Base-by-base conservation (phyloP, 768 basidiomycete genomes). In the Boletus insuetus region DNA sequence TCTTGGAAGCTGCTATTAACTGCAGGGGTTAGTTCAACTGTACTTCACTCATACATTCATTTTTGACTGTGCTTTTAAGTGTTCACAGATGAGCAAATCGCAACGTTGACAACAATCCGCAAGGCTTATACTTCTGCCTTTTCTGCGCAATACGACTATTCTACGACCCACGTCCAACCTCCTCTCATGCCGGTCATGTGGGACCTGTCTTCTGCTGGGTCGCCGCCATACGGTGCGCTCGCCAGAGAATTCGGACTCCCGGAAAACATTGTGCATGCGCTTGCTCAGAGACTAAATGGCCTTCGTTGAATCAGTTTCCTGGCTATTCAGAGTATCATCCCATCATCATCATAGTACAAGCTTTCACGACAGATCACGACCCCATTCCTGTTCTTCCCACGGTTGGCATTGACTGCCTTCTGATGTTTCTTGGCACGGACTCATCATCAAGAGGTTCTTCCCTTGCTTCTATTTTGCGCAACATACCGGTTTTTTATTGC, bases 201-300 rank as follows among this genome's bases (percentile, higher is more conserved):
- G 60, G 60, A 64, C 35, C 37, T 39, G n/a, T 24, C 54, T 12
- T 17, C 51, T 26, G 32, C 53, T 29, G 55, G 53, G 44, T 60
- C 29, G 29, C 29, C 61, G 40, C 77, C 64, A 51, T 83, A 67
- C 24, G 77, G 77, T 44, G 78, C 79, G 22, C 77, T 90, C n/a
- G 87, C 88, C 22, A 77, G 77, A 60, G 88, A 89, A 67, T 89
- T 89, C 56, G 87, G 87, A n/a, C 77, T 89, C 20, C 84, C 87
- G 51, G 74, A 87, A 32, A 77, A 83, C 41, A 66, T 89, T 26
- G 81, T 89, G 43, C 80, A 87, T 63, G 84, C 85, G 4, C 77
- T 89, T 43, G 83, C 81, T 39, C 83, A 86, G 57, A 78, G 86
- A 47, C 74, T 89, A 11, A 47, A 59, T 34, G 59, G 54, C 20